phyloP scores from a whole-genome alignment of 305 asterid genomes.

The Solanum hybrid region DNA sequence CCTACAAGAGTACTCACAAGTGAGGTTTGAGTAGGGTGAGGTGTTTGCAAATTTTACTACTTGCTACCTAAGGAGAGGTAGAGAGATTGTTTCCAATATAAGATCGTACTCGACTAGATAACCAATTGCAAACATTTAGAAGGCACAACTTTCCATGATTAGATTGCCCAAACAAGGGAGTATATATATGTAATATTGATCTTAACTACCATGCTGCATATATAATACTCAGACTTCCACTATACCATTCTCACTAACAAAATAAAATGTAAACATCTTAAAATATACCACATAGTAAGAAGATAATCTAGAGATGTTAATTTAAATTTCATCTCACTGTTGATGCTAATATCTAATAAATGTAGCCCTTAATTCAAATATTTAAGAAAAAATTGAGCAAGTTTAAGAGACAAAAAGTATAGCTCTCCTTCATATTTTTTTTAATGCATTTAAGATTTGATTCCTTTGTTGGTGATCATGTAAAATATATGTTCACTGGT shows the following conservation, averaged over 20 bases:
- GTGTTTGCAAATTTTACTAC: too few relatives aligned
- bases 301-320: not conserved
- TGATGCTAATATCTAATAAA: not conserved
- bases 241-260: not conserved
- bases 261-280: not conserved
- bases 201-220: not conserved
- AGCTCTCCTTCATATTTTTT: too few relatives aligned
- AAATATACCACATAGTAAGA: not conserved
- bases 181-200: not conserved
- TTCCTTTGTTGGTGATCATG: not conserved
- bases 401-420: not conserved
- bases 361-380: not conserved
- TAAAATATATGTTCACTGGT: too few relatives aligned
- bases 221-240: not conserved
- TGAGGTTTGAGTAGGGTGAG: too few relatives aligned
- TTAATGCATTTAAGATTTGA: not conserved
- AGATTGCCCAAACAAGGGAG: not conserved
- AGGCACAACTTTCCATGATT: too few relatives aligned
- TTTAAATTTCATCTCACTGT: not conserved
- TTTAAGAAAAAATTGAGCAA: not conserved
- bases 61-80: too few relatives aligned
- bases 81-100: too few relatives aligned
- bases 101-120: too few relatives aligned
- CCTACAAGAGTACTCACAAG: too few relatives aligned
- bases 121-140: too few relatives aligned